A percentile compares a stretch with the other conserved stretches of the same genome.
These are phyloP conservation scores for Karstenula rhodostoma DNA, from an alignment of 2,329 filamentous ascomycete species.

Conservation along the genomic window DNA sequence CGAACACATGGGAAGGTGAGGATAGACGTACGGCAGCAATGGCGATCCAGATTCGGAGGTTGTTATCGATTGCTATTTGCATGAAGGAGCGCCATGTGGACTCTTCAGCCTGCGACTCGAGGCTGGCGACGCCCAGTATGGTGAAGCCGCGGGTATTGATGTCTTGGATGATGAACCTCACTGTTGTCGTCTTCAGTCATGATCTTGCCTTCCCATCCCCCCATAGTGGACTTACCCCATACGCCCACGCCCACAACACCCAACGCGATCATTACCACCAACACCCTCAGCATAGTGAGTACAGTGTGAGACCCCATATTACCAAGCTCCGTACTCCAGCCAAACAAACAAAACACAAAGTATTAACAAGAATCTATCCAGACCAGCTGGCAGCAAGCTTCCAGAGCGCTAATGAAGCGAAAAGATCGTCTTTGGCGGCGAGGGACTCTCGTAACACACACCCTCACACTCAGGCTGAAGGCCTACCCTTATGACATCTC, in stretches of 20 bases:
- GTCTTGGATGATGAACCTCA: conserved; percentile 32
- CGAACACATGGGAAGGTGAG: background rate
- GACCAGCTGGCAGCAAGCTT: conserved; percentile 39
- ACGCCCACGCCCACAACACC: conserved; percentile 33
- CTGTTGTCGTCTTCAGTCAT: conserved; percentile 12
- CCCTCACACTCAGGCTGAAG: conserved; percentile 20
- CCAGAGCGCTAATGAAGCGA: conserved; percentile 33
- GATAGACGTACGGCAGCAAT: conserved; percentile 32
- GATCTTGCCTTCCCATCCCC: background rate
- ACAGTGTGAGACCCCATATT: conserved; percentile 30
- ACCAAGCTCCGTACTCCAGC: conserved; percentile 1
- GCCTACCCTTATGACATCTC: background rate
- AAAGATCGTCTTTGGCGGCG: conserved; percentile 20
- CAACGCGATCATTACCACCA: conserved; percentile 32
- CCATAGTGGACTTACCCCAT: conserved; percentile 30
- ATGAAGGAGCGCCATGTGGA: conserved; percentile 34
- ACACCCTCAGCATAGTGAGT: conserved; percentile 29
- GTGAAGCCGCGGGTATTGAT: conserved; percentile 27
- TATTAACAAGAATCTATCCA: conserved; percentile 16
- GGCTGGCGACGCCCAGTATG: conserved; percentile 23
- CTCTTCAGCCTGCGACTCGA: conserved; percentile 19
- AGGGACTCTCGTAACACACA: conserved; percentile 1
- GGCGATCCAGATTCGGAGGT: conserved; percentile 34
- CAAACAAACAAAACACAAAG: background rate
- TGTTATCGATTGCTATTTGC: conserved; percentile 18